A percentile compares a stretch with the other conserved stretches of the same genome.
phyloP scores from a whole-genome alignment of 306 rosid genomes.

The Fagus sylvatica region DNA sequence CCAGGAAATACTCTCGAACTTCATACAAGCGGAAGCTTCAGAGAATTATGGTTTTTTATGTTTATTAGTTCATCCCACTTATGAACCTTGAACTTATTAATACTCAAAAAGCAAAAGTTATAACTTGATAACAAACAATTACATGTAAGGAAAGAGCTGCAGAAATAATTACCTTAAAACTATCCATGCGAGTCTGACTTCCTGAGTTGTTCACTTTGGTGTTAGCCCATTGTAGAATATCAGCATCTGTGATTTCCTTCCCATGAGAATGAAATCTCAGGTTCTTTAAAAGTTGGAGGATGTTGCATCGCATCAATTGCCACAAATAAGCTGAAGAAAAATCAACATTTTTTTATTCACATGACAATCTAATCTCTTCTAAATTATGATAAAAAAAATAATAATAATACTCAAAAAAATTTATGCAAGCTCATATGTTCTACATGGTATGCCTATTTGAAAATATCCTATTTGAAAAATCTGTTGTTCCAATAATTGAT shows the following conservation, averaged over 20 bases:
- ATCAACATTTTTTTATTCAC: slow-evolving; percentile 18
- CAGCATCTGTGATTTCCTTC: slow-evolving; percentile 86
- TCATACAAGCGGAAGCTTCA: neutral
- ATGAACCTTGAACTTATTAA: neutral
- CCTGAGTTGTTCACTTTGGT: slow-evolving; percentile 70
- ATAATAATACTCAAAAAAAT: neutral
- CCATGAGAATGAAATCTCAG: slow-evolving; percentile 91
- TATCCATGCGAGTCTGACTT: slow-evolving; percentile 72
- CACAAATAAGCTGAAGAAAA: slow-evolving; percentile 79
- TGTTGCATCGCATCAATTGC: slow-evolving; percentile 95
- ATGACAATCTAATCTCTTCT: neutral
- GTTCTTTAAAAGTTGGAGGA: slow-evolving; percentile 86
- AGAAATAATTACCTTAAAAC: slow-evolving; percentile 66
- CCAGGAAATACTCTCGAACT: neutral
- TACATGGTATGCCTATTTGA: too few relatives aligned
- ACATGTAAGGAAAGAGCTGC: neutral
- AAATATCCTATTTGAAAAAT: too few relatives aligned
- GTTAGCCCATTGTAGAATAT: slow-evolving; percentile 94
- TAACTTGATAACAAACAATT: neutral
- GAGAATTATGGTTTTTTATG: neutral
- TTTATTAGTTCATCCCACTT: neutral
- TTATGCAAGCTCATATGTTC: neutral
- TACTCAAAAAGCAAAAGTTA: neutral
- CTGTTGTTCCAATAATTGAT: too few relatives aligned
- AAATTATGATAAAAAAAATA: neutral